Conservation (phyloP, 306 rosid species). For the Benincasa hispida region DNA sequence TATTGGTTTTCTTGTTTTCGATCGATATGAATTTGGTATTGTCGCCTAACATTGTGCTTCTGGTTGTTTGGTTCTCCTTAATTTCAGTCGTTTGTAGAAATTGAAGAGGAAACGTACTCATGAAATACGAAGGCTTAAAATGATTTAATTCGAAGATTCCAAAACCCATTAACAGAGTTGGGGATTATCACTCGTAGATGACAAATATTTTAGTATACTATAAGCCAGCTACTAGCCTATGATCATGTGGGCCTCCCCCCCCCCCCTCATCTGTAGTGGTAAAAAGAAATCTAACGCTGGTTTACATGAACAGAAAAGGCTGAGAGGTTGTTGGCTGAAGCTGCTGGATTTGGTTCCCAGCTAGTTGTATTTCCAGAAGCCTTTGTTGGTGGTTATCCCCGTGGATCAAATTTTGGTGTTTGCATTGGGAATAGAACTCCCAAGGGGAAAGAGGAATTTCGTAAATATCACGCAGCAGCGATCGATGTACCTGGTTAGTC, state of each 20-base stretch:
- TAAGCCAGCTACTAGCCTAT: neutral
- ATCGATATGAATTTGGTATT: neutral
- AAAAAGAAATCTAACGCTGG: neutral
- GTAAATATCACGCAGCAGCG: slow-evolving; percentile 70
- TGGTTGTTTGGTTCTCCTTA: neutral
- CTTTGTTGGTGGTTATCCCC: slow-evolving; percentile 88
- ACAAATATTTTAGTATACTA: neutral
- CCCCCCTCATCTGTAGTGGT: no score
- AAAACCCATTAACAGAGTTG: neutral
- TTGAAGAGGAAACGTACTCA: neutral
- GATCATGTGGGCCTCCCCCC: neutral
- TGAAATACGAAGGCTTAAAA: neutral
- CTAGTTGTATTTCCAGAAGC: slow-evolving; percentile 94
- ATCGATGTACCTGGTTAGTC: slow-evolving; percentile 73
- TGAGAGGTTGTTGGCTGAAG: slow-evolving; percentile 80
- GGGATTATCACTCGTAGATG: neutral
- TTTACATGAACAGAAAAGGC: slow-evolving; percentile 56
- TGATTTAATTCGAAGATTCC: neutral
- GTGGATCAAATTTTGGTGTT: slow-evolving; percentile 66
- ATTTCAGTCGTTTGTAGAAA: neutral
- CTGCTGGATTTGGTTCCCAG: slow-evolving; percentile 73
- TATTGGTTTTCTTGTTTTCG: neutral
- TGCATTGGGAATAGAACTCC: slow-evolving; percentile 49
- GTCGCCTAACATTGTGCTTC: neutral
- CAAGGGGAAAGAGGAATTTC: slow-evolving; percentile 81